phyloP scores from a whole-genome alignment of 768 basidiomycete genomes.

The Termitomyces titanicus region DNA sequence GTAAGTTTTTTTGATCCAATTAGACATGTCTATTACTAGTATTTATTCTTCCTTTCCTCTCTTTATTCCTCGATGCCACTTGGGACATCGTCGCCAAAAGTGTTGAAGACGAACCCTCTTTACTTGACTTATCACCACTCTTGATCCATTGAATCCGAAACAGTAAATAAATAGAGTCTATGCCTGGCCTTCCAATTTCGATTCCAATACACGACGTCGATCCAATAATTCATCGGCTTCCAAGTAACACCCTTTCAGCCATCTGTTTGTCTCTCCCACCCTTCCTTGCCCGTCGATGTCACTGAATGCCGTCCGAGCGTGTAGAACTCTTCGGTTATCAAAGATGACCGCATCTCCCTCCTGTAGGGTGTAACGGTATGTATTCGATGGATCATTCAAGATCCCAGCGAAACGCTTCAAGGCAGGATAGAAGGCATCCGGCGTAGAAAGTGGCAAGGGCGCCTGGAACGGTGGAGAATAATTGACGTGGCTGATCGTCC shows the following conservation, averaged over 20 bases:
- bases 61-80: too few species aligned
- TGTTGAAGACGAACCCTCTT: too few species aligned
- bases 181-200: constrained; percentile 17
- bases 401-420: constrained; percentile 56
- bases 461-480: constrained; percentile 97
- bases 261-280: constrained; percentile 59
- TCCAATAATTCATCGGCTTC: constrained; percentile 66
- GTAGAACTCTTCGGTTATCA: constrained; percentile 87
- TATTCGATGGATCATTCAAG: constrained; percentile 47
- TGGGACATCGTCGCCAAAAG: too few species aligned
- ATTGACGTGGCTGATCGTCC: constrained; percentile 65
- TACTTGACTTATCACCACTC: too few species aligned
- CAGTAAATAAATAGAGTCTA: too few species aligned
- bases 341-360: constrained; percentile 90
- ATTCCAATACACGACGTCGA: constrained; percentile 49
- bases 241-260: constrained; percentile 88
- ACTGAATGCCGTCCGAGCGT: constrained; percentile 80
- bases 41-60: too few species aligned
- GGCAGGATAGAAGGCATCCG: constrained; percentile 57
- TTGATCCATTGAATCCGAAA: too few species aligned
- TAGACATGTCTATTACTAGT: too few species aligned
- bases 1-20: too few species aligned
- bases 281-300: constrained; percentile 27
- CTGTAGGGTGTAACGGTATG: constrained; percentile 60
- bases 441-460: constrained; percentile 55